Evolutionary conservation across 345 rosid genomes (phyloP).

Genomic region (Carallia brachiata): DNA sequence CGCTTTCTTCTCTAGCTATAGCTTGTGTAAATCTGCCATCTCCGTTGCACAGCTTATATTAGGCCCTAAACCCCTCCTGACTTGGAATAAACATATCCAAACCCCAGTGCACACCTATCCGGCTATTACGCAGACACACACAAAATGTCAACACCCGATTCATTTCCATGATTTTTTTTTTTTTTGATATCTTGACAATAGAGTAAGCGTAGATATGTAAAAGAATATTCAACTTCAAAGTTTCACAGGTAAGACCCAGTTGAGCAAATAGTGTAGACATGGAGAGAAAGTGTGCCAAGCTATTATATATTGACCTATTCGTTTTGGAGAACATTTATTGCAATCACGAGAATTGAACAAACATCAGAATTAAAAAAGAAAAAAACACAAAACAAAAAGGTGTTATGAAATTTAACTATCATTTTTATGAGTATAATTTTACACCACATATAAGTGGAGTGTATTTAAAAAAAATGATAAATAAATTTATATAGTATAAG

Average conservation of each 20-base stretch:
- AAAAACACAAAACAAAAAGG: too few species aligned
- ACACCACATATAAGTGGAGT: too few species aligned
- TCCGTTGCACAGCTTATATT: slow-evolving; percentile 7
- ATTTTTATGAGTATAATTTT: too few species aligned
- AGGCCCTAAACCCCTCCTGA: neutral
- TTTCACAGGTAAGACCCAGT: slow-evolving; percentile 17
- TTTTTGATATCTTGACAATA: neutral
- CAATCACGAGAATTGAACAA: too few species aligned
- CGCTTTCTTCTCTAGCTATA: neutral
- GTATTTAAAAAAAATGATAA: too few species aligned
- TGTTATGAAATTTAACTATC: too few species aligned
- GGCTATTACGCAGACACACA: slow-evolving; percentile 19
- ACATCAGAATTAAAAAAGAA: too few species aligned
- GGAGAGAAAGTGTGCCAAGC: neutral
- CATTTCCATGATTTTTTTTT: slow-evolving; percentile 16
- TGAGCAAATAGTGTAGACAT: neutral
- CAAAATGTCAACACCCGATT: slow-evolving; percentile 64
- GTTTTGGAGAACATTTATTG: neutral
- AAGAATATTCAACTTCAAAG: slow-evolving; percentile 38
- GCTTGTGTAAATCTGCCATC: neutral
- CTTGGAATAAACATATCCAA: neutral
- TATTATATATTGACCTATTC: neutral
- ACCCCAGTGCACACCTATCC: slow-evolving; percentile 5
- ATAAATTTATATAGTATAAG: too few species aligned
- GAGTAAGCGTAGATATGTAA: neutral